These are phyloP conservation scores for Apiospora koreana DNA, from an alignment of 2,329 filamentous ascomycete genomes.

Conservation along the genomic window DNA sequence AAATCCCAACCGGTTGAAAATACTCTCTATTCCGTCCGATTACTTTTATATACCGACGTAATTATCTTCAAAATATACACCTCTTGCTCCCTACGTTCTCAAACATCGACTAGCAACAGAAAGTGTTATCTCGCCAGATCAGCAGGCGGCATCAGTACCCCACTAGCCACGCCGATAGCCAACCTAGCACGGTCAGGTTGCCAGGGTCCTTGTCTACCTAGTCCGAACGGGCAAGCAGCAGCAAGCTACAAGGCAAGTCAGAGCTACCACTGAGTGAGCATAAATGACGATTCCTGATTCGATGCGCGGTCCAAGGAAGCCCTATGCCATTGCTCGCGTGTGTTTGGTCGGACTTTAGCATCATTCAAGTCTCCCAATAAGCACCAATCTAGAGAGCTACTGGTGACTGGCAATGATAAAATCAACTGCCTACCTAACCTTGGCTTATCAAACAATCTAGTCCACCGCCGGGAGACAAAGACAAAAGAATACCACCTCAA, in stretches of 20 bases:
- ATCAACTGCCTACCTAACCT: not conserved
- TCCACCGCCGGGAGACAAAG: not conserved
- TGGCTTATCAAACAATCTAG: not conserved
- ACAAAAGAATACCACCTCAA: not conserved
- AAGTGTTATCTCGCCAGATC: not conserved
- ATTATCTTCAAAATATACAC: not conserved
- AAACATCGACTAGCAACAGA: not conserved
- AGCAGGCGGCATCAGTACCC: not conserved
- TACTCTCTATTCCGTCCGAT: not conserved
- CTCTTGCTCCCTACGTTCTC: not conserved
- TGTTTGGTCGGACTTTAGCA: constrained; percentile 4
- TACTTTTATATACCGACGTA: not conserved
- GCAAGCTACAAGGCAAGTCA: not conserved
- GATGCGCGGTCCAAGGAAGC: not conserved
- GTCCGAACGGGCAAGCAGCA: not conserved
- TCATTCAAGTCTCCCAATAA: not conserved
- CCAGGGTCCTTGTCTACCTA: not conserved
- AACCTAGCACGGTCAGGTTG: constrained; percentile 1
- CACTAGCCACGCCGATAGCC: not conserved
- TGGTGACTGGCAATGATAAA: not conserved
- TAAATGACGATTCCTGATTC: constrained; percentile 5
- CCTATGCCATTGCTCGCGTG: not conserved
- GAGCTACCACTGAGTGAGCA: not conserved
- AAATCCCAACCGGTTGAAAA: not conserved
- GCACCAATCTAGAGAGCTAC: not conserved